These are phyloP conservation scores for Anethum foeniculum DNA, from an alignment of 140 eudicot species.

Conservation along the genomic window DNA sequence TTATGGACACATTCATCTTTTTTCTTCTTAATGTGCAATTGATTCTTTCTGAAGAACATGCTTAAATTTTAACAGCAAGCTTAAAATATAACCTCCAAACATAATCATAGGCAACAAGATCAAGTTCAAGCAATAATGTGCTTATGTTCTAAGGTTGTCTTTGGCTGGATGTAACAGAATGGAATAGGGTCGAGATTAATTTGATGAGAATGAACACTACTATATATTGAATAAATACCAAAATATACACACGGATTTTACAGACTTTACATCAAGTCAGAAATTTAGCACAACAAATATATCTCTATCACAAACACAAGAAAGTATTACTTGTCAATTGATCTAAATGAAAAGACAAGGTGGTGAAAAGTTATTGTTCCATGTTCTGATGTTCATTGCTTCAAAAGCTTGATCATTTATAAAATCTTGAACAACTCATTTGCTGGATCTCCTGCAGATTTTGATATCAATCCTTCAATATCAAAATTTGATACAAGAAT, in stretches of 20 bases:
- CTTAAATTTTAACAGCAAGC: neutral
- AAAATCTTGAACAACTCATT: conserved; percentile 58
- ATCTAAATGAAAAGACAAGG: neutral
- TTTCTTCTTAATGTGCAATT: neutral
- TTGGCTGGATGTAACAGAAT: neutral
- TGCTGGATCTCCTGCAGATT: conserved; percentile 5
- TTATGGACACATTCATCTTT: neutral
- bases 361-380: neutral
- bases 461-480: too few species aligned
- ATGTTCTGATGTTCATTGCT: conserved; percentile 14
- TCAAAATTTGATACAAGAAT: too few species aligned
- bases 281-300: neutral
- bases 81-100: neutral
- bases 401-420: conserved; percentile 26
- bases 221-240: neutral
- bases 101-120: neutral
- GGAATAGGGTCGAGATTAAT: neutral
- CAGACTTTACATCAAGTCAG: too few species aligned
- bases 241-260: neutral
- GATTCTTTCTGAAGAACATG: too few species aligned
- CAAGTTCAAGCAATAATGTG: neutral
- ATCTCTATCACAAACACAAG: neutral
- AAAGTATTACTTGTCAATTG: neutral
- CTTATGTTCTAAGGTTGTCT: neutral
- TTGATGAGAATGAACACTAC: neutral